Base-by-base conservation (phyloP, 2,329 filamentous ascomycete species). In the Aspergillus puulaauensis region DNA sequence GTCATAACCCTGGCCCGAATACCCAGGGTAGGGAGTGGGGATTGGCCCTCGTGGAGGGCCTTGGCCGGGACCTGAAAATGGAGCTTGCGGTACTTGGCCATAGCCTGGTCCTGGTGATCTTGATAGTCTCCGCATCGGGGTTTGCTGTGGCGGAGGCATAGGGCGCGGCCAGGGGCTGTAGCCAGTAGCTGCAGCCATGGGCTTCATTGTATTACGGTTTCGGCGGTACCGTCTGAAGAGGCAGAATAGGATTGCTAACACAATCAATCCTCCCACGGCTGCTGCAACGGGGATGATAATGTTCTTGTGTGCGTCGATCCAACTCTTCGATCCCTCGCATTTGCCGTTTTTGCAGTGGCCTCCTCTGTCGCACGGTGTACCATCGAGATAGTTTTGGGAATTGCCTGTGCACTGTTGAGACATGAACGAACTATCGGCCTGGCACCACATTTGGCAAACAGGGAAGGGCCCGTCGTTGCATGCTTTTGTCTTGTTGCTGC, bases 361-460 rank as follows among this genome's bases (percentile, higher is more conserved):
- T 54, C 91, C 90, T 17, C 89, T 90, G 52, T 86, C 83, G 71
- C 95, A 99, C 1, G 84, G 79, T 1, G 95, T 98, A 17, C 95
- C 95, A 70, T 99, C 95, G 31, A 98, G 80, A 76, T 96, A 98
- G 76, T 96, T 95, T 72, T 97, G 92, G 71, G 90, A 88, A 77
- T 96, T 84, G 21, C 59, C 54, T 83, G 83, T 59, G 89, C 87
- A 74, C 91, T 24, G 33, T 27, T 9, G 15, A n/a, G 9, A 11
- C 45, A 43, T 40, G 27, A 46, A 17, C 35, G 35, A 37, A 19
- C 17, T 12, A 4, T 19, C 31, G 3, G 83, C 51, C 6, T 33
- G 82, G 74, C 95, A 99, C 49, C 86, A 87, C 51, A 98, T 79
- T 61, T 84, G 81, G 75, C 95, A 99, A 50, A 86, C 87, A 37